phyloP scores from a whole-genome alignment of 2,329 filamentous ascomycete species.

The Colletotrichum falcatum region DNA sequence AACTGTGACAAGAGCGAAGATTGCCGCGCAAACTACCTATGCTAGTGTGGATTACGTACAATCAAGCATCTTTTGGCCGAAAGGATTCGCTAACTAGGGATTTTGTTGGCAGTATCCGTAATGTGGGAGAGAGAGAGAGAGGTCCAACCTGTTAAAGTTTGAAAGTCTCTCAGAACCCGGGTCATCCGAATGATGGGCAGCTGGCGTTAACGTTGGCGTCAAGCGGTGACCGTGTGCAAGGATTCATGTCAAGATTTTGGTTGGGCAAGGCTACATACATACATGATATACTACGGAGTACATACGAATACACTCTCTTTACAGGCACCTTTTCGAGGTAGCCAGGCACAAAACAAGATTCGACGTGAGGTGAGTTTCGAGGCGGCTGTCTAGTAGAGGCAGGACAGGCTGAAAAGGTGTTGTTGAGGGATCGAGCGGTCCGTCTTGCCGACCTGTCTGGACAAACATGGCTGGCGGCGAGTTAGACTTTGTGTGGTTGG shows the following conservation, averaged over 20 bases:
- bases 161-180: conserved; percentile 1
- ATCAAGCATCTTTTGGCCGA: conserved; percentile 16
- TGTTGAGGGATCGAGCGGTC: background rate
- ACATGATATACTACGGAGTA: too few species aligned
- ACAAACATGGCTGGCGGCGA: conserved; percentile 26
- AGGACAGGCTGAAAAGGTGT: background rate
- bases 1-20: conserved; percentile 24
- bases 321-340: background rate
- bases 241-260: background rate
- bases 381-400: background rate
- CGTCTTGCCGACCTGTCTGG: conserved; percentile 18
- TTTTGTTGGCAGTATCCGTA: conserved; percentile 22
- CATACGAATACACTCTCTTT: background rate
- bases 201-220: conserved; percentile 7
- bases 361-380: background rate
- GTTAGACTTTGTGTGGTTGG: background rate
- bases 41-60: background rate
- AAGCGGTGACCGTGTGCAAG: conserved; percentile 6
- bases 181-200: conserved; percentile 10
- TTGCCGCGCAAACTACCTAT: conserved; percentile 1
- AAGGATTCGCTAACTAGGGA: conserved; percentile 13
- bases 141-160: background rate
- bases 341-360: background rate
- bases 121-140: conserved; percentile 34
- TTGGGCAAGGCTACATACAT: background rate